Evolutionary conservation across 1,284 basidiomycete species (phyloP).

Genomic region (Fomitopsis betulina): DNA sequence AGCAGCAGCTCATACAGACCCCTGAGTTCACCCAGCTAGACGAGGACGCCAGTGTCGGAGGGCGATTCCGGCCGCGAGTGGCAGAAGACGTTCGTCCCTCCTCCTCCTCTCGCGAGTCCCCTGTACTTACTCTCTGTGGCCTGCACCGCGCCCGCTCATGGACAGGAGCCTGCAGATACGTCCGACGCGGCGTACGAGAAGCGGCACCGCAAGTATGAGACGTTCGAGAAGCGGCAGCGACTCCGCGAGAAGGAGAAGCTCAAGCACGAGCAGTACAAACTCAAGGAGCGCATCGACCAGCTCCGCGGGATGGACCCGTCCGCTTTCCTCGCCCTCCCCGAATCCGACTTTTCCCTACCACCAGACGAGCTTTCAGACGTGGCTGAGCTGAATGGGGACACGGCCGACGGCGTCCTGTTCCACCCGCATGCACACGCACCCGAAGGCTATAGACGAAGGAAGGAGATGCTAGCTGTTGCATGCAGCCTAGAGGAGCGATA

Average conservation of each 20-base stretch:
- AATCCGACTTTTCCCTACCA: constrained; percentile 45
- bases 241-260: constrained; percentile 88
- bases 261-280: constrained; percentile 86
- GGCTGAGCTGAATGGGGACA: constrained; percentile 7
- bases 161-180: constrained; percentile 62
- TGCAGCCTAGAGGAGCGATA: constrained; percentile 64
- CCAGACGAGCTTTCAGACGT: neutral
- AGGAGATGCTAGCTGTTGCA: constrained; percentile 69
- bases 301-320: constrained; percentile 67
- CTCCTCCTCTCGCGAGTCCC: constrained; percentile 10
- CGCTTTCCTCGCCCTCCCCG: constrained; percentile 61
- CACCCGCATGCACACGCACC: constrained; percentile 38
- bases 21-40: constrained; percentile 58
- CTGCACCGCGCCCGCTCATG: constrained; percentile 3
- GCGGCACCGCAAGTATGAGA: constrained; percentile 83
- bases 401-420: constrained; percentile 25
- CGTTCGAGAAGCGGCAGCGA: constrained; percentile 80
- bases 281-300: constrained; percentile 85
- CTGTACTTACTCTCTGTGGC: constrained; percentile 13
- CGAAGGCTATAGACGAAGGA: constrained; percentile 67
- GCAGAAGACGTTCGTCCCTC: constrained; percentile 59
- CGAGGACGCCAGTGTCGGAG: constrained; percentile 56
- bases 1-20: constrained; percentile 67
- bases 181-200: constrained; percentile 84
- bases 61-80: constrained; percentile 61